These are phyloP conservation scores for Exophiala bonariae DNA, from an alignment of 2,329 filamentous ascomycete genomes.

Conservation along the genomic window DNA sequence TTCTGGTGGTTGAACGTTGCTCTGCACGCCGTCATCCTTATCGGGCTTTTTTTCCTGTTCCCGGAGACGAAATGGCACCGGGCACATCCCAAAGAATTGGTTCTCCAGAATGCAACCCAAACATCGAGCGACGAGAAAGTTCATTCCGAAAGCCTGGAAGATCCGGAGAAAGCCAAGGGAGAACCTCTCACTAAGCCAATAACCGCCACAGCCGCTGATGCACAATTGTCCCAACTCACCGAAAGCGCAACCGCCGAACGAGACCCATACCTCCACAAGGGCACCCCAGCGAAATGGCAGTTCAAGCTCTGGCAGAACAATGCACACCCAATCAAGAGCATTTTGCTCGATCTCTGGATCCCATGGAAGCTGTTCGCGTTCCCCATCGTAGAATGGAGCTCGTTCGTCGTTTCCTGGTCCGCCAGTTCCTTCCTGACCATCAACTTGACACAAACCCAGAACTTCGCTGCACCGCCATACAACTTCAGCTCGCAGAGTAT, in stretches of 20 bases:
- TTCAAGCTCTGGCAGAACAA: conserved; percentile 56
- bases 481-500: conserved; percentile 52
- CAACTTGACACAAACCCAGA: conserved; percentile 61
- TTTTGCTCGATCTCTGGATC: conserved; percentile 58
- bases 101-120: neutral
- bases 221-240: conserved; percentile 26
- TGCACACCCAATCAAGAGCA: conserved; percentile 42
- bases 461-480: conserved; percentile 57
- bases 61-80: conserved; percentile 65
- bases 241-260: conserved; percentile 35
- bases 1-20: conserved; percentile 69
- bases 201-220: conserved; percentile 7
- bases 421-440: conserved; percentile 59
- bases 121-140: conserved; percentile 3
- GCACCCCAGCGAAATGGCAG: conserved; percentile 55
- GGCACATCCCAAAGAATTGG: conserved; percentile 31
- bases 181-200: conserved; percentile 3
- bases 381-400: conserved; percentile 63
- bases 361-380: conserved; percentile 64
- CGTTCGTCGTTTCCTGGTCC: conserved; percentile 62
- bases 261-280: conserved; percentile 58
- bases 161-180: conserved; percentile 13
- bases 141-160: conserved; percentile 4
- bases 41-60: conserved; percentile 60
- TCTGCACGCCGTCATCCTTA: conserved; percentile 49